Conservation (phyloP, 495 filamentous ascomycete genomes). For the Penicillium arizonense region DNA sequence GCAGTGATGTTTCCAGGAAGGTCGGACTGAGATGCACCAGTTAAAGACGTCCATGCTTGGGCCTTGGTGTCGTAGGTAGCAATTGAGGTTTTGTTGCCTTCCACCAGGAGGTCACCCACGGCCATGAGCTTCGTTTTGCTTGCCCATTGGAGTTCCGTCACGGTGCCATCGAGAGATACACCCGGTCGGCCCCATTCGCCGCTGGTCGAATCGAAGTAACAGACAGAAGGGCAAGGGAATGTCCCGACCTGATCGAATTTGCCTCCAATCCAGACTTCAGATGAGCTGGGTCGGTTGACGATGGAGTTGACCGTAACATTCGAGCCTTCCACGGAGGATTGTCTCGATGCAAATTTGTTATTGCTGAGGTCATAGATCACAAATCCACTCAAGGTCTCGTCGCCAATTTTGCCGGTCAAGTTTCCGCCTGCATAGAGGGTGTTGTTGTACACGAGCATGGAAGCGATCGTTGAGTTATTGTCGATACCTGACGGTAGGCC, state of each 20-base stretch:
- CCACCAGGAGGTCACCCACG: slow-evolving; percentile 71
- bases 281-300: slow-evolving; percentile 59
- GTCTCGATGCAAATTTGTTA: slow-evolving; percentile 54
- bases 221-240: slow-evolving; percentile 77
- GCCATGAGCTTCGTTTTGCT: slow-evolving; percentile 66
- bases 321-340: slow-evolving; percentile 69
- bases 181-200: slow-evolving; percentile 80
- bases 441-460: slow-evolving; percentile 65
- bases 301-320: slow-evolving; percentile 75
- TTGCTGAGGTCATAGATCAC: slow-evolving; percentile 72
- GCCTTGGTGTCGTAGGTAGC: slow-evolving; percentile 69
- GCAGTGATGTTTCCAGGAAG: slow-evolving; percentile 80
- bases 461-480: slow-evolving; percentile 68
- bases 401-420: slow-evolving; percentile 66
- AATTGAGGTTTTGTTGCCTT: slow-evolving; percentile 61
- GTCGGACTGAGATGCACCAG: slow-evolving; percentile 53
- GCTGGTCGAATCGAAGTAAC: slow-evolving; percentile 64
- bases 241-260: slow-evolving; percentile 79
- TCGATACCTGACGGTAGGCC: slow-evolving; percentile 69
- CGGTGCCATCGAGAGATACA: slow-evolving; percentile 62
- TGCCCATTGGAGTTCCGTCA: slow-evolving; percentile 73
- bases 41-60: slow-evolving; percentile 61
- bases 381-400: slow-evolving; percentile 66
- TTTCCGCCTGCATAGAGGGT: slow-evolving; percentile 80
- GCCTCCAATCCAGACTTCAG: slow-evolving; percentile 82